Base-by-base conservation (phyloP, 2,329 filamentous ascomycete genomes). In the Stemphylium beticola region DNA sequence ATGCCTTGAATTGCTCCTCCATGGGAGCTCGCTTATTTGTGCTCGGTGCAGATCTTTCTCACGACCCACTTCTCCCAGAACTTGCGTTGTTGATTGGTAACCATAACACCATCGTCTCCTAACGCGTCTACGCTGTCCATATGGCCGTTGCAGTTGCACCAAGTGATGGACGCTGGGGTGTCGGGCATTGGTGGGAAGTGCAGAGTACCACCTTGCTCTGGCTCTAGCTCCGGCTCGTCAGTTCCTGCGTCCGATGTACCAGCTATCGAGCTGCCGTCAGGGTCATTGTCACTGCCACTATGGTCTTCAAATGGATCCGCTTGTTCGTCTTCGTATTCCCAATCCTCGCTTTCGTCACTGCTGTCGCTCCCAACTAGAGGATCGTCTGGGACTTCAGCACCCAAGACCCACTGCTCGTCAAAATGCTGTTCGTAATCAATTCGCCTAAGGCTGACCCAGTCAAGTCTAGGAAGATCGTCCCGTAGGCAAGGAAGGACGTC, bases 371-470 rank as follows among this genome's bases (percentile, higher is more conserved):
- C 74, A 0, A 73, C 70, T 1, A 75, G 73, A 15, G 73, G 74
- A 37, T 79, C 79, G 37, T 81, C 79, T 8, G 76, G 78, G 2
- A 83, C 74, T 60, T 83, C 81, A 22, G 79, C 78, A 2, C 79
- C 81, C 38, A 74, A 66, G 14, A 76, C 73, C 63, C 72, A 75
- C 45, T 77, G 74, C 22, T 78, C 76, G 55, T 85, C 81, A 54
- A 84, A 84, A 46, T 82, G 77, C 32, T 74, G 77, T 2, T 80
- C 81, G 63, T 89, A 89, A 33, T 85, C 83, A 42, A 88, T 85
- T 5, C 84, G 76, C 32, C 83, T 77, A n/a, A 90, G 73, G 61
- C 85, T 85, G 26, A 89, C 79, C 79, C 85, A 87, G 40, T 87
- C 82, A 14, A 89, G 73, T 22, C 79, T 76, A 31, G 77, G 74